phyloP scores from a whole-genome alignment of 108 stramenopile species.

The Cyclotella cryptica region DNA sequence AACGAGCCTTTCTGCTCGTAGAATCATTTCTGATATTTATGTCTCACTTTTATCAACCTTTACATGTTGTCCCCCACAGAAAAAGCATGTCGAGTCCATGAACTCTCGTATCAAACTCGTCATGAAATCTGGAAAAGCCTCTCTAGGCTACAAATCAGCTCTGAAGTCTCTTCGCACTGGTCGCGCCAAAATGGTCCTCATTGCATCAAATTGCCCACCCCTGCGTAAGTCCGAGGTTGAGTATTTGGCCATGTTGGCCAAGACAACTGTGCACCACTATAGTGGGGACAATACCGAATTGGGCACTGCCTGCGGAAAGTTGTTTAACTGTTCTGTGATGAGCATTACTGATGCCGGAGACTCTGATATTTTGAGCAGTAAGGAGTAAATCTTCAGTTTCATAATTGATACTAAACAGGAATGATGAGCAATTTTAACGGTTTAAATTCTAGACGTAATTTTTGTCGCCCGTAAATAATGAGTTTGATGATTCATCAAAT shows the following conservation, averaged over 20 bases:
- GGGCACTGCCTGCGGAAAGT: slow-evolving; percentile 98
- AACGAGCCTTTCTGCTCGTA: background rate
- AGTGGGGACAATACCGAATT: slow-evolving; percentile 96
- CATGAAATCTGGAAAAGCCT: slow-evolving; percentile 98
- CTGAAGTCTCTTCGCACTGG: slow-evolving; percentile 93
- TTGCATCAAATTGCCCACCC: slow-evolving; percentile 97
- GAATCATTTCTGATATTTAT: background rate
- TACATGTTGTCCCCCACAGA: slow-evolving; percentile 50
- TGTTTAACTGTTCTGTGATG: slow-evolving; percentile 95
- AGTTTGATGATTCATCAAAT: too few relatives aligned
- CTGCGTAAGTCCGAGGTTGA: slow-evolving; percentile 98
- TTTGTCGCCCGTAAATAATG: too few relatives aligned
- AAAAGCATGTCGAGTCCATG: slow-evolving; percentile 94
- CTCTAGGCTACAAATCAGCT: slow-evolving; percentile 96
- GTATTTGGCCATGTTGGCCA: slow-evolving; percentile 99
- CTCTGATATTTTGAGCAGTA: slow-evolving; percentile 83
- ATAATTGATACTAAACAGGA: background rate
- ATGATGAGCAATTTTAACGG: background rate
- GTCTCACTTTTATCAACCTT: slow-evolving; percentile 8
- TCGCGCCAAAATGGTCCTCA: slow-evolving; percentile 96
- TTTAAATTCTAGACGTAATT: too few relatives aligned
- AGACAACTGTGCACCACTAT: slow-evolving; percentile 97
- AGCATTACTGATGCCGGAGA: slow-evolving; percentile 94
- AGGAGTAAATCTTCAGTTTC: slow-evolving; percentile 59
- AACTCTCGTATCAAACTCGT: slow-evolving; percentile 99